Conservation (phyloP, 2,329 filamentous ascomycete species). For the Orbilia quercus region DNA sequence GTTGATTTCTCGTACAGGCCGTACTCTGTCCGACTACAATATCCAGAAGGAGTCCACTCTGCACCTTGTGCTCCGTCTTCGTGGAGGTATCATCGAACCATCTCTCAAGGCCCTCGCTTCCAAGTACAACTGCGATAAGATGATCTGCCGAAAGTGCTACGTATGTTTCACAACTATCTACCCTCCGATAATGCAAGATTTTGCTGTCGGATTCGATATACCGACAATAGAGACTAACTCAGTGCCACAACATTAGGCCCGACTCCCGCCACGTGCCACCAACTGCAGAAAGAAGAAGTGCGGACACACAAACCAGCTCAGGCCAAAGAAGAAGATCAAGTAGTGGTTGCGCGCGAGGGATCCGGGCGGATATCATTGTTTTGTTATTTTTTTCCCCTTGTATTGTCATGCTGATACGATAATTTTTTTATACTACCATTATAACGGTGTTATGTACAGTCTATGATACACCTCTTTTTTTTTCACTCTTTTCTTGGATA, state of each 20-base stretch:
- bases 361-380: conserved; percentile 38
- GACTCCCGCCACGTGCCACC: conserved; percentile 96
- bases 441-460: conserved; percentile 55
- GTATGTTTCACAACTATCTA: conserved; percentile 66
- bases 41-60: conserved; percentile 99
- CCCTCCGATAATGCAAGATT: neutral
- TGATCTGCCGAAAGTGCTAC: conserved; percentile 99
- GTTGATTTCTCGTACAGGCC: conserved; percentile 65
- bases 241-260: conserved; percentile 67
- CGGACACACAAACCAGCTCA: conserved; percentile 99
- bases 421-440: conserved; percentile 50
- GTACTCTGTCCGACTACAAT: conserved; percentile 98
- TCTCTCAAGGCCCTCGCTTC: conserved; percentile 97
- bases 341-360: conserved; percentile 65
- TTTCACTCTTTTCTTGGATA: conserved; percentile 14
- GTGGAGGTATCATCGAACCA: conserved; percentile 99
- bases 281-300: conserved; percentile 99
- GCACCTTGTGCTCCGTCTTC: conserved; percentile 97
- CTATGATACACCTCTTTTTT: conserved; percentile 52
- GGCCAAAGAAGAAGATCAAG: conserved; percentile 99
- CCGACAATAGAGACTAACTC: neutral
- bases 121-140: conserved; percentile 99
- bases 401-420: conserved; percentile 54
- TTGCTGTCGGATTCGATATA: conserved; percentile 9
- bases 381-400: conserved; percentile 26